Base-by-base conservation (phyloP, 2,329 filamentous ascomycete species). In the Penicillium sp. region DNA sequence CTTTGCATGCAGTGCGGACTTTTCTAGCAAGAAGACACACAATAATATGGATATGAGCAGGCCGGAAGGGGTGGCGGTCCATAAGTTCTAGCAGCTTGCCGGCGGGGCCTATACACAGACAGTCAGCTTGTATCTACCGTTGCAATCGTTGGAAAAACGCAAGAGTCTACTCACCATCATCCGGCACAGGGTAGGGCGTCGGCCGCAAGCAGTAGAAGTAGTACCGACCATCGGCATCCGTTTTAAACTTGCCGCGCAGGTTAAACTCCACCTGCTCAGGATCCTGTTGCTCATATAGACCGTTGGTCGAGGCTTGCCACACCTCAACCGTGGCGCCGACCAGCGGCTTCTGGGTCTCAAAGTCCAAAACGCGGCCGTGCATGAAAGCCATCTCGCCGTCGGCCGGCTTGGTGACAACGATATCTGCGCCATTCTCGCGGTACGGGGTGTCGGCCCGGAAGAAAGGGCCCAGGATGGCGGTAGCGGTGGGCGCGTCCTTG, bases 381-480 rank as follows among this genome's bases (percentile, higher is more conserved):
- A 88, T 81, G 55, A 75, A 79, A 3, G 76, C 74, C 18, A 81
- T 67, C 47, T 84, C 68, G 17, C 72, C 77, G 41, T 74, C 67
- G 3, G 69, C 55, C 4, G 72, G 66, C 18, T 58, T 60, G 4
- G 77, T 76, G 47, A 70, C 72, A 47, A 75, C 68, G 47, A 93
- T 87, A 54, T 73, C 81, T 31, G 74, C 77, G 34, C 85, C 87
- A 58, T 85, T 85, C n/a, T 79, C 68, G 32, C 83, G 77, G 42
- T 77, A 68, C 4, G 87, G 87, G 0, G 87, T 80, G 52, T 89
- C 77, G 29, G 80, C 75, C 4, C 86, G 78, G 79, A 86, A 94
- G 70, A 94, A 94, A 1, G 88, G 88, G 0, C 88, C 88, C 0
- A 94, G 77, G 50, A 94, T 88, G 27, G 87, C 81, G 3, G 85